Base-by-base conservation (phyloP, 108 stramenopile species). In the Fragilariopsis cylindrus region DNA sequence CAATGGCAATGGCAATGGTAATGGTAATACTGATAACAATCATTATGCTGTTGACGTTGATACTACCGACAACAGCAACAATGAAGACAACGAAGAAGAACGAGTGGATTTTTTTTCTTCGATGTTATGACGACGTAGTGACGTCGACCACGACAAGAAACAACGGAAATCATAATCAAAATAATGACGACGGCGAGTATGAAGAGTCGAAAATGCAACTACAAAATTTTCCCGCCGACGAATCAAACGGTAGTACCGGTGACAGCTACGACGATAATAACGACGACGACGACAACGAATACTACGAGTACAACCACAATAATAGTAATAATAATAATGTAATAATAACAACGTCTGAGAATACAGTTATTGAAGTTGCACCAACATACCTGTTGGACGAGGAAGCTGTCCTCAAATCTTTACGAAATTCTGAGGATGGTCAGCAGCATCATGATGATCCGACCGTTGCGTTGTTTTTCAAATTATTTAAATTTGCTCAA, bases 401-500 rank as follows among this genome's bases (percentile, higher is more conserved):
- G 6, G 18, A 62, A 13, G 47, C 5, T 40, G 45, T 41, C 39
- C n/a, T 62, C 39, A 39, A 40, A 62, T 40, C 5, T 0, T 42
- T 62, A 43, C 60, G 60, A 41, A 62, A 43, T 3, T 15, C 18
- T 0, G 15, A 7, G 2, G 57, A 6, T 57, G 57, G 57, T 57
- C 7, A 18, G 13, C 57, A 7, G 1, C 7, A 7, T 1, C 60
- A 42, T 40, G 11, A 40, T 7, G 47, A 67, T 21, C 65, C 65
- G 5, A 67, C 46, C 0, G 48, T 67, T 7, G 65, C 43, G 4
- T 48, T 48, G 47, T 67, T 49, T 19, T 49, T 67, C 47, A 67
- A 67, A 44, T 67, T 67, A 70, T 94, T 94, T 77, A 77, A 84
- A 40, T 89, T 87, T 73, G 92, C 90, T 18, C 92, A 90, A 58